Conservation (phyloP, 2,329 filamentous ascomycete species). For the Aspergillus sclerotialis region DNA sequence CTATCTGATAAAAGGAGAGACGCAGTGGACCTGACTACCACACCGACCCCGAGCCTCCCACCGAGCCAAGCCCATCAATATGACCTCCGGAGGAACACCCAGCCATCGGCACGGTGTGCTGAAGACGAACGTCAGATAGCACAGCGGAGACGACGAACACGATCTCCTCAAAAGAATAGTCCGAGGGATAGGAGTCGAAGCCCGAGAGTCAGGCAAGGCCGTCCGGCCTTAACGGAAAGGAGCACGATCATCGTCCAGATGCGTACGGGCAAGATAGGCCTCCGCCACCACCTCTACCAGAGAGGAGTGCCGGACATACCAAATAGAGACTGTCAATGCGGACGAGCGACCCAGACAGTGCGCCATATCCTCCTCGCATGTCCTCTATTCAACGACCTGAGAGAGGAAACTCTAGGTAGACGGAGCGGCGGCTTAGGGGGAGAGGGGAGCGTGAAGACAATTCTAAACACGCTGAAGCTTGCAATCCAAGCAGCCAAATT, state of each 20-base stretch:
- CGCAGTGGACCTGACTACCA: too few species aligned
- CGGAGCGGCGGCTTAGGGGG: slow-evolving; percentile 1
- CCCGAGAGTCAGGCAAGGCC: too few species aligned
- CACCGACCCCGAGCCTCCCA: too few species aligned
- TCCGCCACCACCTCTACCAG: slow-evolving; percentile 5
- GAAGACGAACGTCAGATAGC: too few species aligned
- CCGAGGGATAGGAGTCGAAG: not conserved
- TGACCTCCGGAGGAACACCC: too few species aligned
- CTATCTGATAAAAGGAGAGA: too few species aligned
- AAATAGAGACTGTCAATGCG: slow-evolving; percentile 6
- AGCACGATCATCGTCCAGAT: slow-evolving; percentile 2
- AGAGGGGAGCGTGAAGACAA: slow-evolving; percentile 4
- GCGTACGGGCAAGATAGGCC: slow-evolving; percentile 8
- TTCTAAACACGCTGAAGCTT: slow-evolving; percentile 4
- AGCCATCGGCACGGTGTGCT: too few species aligned
- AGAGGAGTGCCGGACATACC: slow-evolving; percentile 4
- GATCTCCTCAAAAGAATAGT: too few species aligned
- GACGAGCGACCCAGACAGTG: slow-evolving; percentile 5
- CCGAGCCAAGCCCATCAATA: too few species aligned
- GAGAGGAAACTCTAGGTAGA: slow-evolving; percentile 5
- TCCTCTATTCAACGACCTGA: slow-evolving; percentile 3
- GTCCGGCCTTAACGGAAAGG: too few species aligned
- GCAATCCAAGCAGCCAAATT: slow-evolving; percentile 7
- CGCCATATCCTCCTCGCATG: slow-evolving; percentile 4
- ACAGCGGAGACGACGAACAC: too few species aligned